Base-by-base conservation (phyloP, 148 eudicot genomes). In the Spergularia marina region DNA sequence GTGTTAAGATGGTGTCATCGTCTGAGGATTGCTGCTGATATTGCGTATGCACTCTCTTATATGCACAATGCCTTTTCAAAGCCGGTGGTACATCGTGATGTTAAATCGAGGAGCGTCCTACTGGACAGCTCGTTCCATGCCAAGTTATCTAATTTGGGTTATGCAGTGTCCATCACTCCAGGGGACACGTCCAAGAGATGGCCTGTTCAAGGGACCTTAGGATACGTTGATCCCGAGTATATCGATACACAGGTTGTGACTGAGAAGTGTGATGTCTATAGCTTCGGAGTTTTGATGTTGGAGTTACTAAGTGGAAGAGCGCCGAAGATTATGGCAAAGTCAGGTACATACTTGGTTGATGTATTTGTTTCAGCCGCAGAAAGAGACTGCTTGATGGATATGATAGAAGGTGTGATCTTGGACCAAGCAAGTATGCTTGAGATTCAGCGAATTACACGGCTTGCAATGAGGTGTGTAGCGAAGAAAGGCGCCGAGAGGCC, bases 401-500 rank as follows among this genome's bases (percentile, higher is more conserved):
- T 81, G 53, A 49, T 84, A 40, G 80, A 84, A 52, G 39, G 40
- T 9, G n/a, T 13, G 8, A 53, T 73, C 4, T 39, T 66, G 39
- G 47, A 71, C 4, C 69, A 71, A 65, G 84, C 73, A 6, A 70
- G 2, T 10, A 1, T 59, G 2, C 70, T 73, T 5, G 77, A 72
- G 74, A 41, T 81, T n/a, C 34, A 12, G 13, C 44, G 20, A 23
- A 17, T 65, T 41, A 60, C 73, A 40, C 39, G 68, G 55, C 69
- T 76, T 65, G 83, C 80, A 10, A 30, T 21, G 52, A 9, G 67
- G 15, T 81, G 83, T 52, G 57, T 81, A 47, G 73, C 73, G 47
- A 18, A 12, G 77, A 81, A 66, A 23, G 84, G 81, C 34, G 71
- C 20, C 18, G 51, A 73, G 21, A 74, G 84, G 63, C 84, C 84